phyloP scores from a whole-genome alignment of 495 filamentous ascomycete genomes.

The Neurospora sp. region DNA sequence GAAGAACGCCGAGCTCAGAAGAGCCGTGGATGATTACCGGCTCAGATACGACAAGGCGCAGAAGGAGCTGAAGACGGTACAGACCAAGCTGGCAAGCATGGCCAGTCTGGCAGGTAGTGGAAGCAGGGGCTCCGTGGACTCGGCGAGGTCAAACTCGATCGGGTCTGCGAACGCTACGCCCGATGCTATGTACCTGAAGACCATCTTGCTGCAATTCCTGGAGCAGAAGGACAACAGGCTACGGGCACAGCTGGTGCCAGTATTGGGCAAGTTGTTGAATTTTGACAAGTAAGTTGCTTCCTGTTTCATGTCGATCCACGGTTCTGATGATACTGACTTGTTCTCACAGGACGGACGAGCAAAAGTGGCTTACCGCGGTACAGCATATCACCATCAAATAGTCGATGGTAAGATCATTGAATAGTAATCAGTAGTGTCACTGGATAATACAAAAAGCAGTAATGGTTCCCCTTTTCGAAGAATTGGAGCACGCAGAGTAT shows the following conservation, averaged over 20 bases:
- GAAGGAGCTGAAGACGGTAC: slow-evolving; percentile 45
- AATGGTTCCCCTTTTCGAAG: background rate
- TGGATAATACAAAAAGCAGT: background rate
- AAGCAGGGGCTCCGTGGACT: slow-evolving; percentile 9
- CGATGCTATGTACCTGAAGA: slow-evolving; percentile 88
- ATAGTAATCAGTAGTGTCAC: background rate
- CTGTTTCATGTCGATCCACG: background rate
- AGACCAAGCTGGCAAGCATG: slow-evolving; percentile 22
- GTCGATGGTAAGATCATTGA: background rate
- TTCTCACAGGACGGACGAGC: slow-evolving; percentile 59
- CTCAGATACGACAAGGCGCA: slow-evolving; percentile 67
- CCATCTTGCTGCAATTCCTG: slow-evolving; percentile 86
- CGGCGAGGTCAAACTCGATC: background rate
- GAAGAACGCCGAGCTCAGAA: slow-evolving; percentile 65
- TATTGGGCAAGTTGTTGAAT: slow-evolving; percentile 79
- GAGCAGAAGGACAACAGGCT: slow-evolving; percentile 89
- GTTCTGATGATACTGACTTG: slow-evolving; percentile 7
- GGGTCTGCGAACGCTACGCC: slow-evolving; percentile 25
- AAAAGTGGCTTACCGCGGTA: slow-evolving; percentile 82
- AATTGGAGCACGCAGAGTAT: background rate
- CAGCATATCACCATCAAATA: slow-evolving; percentile 25
- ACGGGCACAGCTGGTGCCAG: slow-evolving; percentile 83
- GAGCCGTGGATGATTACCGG: slow-evolving; percentile 67
- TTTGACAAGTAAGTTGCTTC: slow-evolving; percentile 67
- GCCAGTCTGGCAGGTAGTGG: slow-evolving; percentile 3